Evolutionary conservation across 2,329 filamentous ascomycete genomes (phyloP), one percentile per base, ranked within the genome.

Genomic region (Fusarium domesticum): DNA sequence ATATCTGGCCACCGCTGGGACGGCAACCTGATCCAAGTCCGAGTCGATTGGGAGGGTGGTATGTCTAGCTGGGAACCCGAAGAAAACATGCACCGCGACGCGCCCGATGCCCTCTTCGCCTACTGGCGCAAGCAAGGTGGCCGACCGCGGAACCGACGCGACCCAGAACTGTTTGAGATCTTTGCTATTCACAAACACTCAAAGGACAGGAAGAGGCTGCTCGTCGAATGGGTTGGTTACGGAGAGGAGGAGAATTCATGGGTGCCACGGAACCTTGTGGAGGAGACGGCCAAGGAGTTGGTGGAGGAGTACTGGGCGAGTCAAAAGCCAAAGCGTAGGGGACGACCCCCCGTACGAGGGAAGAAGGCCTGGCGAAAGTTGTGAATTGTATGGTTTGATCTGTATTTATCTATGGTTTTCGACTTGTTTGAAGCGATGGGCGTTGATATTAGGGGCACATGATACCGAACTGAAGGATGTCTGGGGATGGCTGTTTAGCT

Each of bases 161-260:
- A 66, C 28, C 48, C 61, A 3, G 59, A 61, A 0, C 18, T 68
- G 1, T 69, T 57, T 45, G 60, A 62, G 23, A 62, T 68, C 5
- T 63, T 62, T 37, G 61, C 62, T 5, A 60, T 70, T 28, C 60
- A 57, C 18, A 60, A 60, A 23, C 66, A 68, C 42, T 59, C 54
- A 10, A 53, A 49, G 14, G 52, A 60, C 6, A 58, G 54, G 39
- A 57, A 56, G 32, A 53, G 53, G 16, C 47, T 68, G 20, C 46
- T 59, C 7, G 64, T 70, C 2, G 67, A 69, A 46, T 70, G 67
- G 67, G 44, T 67, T 5, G 67, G 67, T 10, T 69, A 61, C 32
- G 55, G 54, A 3, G 42, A 53, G 7, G 39, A 48, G 8, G 61
- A 67, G 1, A 55, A 46, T 5, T 60, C 61, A 3, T 70, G 67